phyloP scores from a whole-genome alignment of 768 basidiomycete genomes.

The Guyanaporus albipodus region DNA sequence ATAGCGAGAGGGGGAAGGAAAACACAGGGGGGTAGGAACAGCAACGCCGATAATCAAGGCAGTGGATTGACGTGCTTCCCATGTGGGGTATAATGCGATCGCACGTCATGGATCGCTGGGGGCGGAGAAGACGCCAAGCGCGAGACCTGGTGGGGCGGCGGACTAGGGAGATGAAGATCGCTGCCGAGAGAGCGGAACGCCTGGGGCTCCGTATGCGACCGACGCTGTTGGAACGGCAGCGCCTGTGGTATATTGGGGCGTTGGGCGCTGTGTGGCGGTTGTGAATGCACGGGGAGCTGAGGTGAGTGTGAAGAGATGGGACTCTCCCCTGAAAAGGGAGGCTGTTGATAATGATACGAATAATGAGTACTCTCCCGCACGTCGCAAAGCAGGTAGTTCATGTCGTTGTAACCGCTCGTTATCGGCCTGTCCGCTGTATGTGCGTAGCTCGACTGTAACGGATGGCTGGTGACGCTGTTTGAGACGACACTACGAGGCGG shows the following conservation, averaged over 20 bases:
- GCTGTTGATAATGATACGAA: constrained; percentile 50
- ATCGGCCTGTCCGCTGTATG: constrained; percentile 51
- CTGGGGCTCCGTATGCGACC: constrained; percentile 56
- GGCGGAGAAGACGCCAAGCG: constrained; percentile 44
- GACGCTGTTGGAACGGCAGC: constrained; percentile 51
- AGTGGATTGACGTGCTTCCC: constrained; percentile 47
- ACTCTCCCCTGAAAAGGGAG: constrained; percentile 44
- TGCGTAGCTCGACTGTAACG: constrained; percentile 38
- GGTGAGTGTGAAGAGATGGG: constrained; percentile 42
- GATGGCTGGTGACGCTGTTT: constrained; percentile 38
- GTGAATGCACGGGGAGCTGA: constrained; percentile 36
- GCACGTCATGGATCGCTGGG: constrained; percentile 35
- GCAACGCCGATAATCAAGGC: constrained; percentile 35
- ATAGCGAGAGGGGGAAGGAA: constrained; percentile 16
- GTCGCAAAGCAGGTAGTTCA: constrained; percentile 44
- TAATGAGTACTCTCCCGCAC: constrained; percentile 47
- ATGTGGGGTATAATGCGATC: constrained; percentile 36
- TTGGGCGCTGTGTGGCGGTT: constrained; percentile 31
- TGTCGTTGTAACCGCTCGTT: constrained; percentile 43
- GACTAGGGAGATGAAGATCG: constrained; percentile 48
- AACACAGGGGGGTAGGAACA: constrained; percentile 12
- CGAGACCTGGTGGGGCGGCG: constrained; percentile 37
- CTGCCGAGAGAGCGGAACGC: constrained; percentile 45
- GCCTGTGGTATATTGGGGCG: constrained; percentile 41
- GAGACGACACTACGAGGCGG: constrained; percentile 43